Percentiles rank a stretch among this genome's conserved stretches.
Conservation (phyloP, 495 filamentous ascomycete species). For the Pseudevernia furfuracea region DNA sequence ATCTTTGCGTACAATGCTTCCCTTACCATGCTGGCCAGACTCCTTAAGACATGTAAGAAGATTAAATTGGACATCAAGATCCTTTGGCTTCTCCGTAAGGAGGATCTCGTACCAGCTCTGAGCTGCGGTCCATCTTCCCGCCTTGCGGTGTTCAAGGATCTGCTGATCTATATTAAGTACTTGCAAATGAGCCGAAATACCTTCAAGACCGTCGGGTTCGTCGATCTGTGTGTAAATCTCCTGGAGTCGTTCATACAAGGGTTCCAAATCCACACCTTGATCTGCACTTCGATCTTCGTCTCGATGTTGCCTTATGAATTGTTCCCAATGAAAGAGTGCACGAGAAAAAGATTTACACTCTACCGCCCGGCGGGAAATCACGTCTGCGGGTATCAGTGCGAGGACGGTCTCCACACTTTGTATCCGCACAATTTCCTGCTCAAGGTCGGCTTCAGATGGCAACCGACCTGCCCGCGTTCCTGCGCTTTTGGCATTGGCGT, state of each 20-base stretch:
- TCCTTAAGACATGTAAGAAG: slow-evolving; percentile 85
- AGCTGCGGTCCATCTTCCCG: slow-evolving; percentile 93
- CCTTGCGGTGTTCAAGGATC: slow-evolving; percentile 81
- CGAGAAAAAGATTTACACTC: slow-evolving; percentile 89
- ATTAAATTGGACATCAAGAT: slow-evolving; percentile 70
- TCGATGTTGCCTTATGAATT: slow-evolving; percentile 64
- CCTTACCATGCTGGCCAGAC: slow-evolving; percentile 77
- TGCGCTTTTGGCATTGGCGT: slow-evolving; percentile 30
- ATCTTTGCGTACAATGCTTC: neutral
- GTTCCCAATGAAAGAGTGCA: slow-evolving; percentile 89
- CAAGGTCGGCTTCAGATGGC: slow-evolving; percentile 31
- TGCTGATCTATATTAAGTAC: slow-evolving; percentile 84
- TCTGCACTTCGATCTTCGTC: slow-evolving; percentile 33
- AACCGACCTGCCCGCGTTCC: slow-evolving; percentile 34
- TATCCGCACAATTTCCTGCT: slow-evolving; percentile 42
- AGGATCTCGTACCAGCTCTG: slow-evolving; percentile 96
- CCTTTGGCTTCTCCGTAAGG: slow-evolving; percentile 66
- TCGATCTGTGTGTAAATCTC: slow-evolving; percentile 95
- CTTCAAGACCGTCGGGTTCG: slow-evolving; percentile 93
- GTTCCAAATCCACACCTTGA: slow-evolving; percentile 41
- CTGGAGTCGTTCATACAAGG: slow-evolving; percentile 69
- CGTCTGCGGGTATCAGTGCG: slow-evolving; percentile 67
- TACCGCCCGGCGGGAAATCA: slow-evolving; percentile 76
- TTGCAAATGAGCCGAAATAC: slow-evolving; percentile 77
- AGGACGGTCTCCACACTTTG: slow-evolving; percentile 57